Base-by-base conservation (phyloP, 2,329 filamentous ascomycete genomes). In the Paracoccidioides brasiliensis region DNA sequence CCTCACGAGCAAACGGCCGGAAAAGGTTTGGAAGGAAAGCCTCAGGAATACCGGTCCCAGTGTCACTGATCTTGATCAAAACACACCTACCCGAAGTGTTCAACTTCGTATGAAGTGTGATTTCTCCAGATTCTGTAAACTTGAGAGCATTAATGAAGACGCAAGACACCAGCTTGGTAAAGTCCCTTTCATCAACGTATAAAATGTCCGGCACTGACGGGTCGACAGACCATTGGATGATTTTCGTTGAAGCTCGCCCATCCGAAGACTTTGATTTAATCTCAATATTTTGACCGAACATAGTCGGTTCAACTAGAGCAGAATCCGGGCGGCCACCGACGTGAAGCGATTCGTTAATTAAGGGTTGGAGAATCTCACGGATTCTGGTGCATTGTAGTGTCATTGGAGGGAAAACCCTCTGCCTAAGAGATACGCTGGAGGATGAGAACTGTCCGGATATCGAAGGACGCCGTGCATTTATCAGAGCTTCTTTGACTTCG, bases 71-170 rank as follows among this genome's bases (percentile, higher is more conserved):
- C 58, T 75, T 79, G 63, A 86, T 80, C 46, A 82, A 72, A 44
- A 86, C 74, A 63, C 80, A 79, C 38, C 77, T 75, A 4, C 68
- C 64, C 54, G 73, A 77, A 38, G 69, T 67, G 54, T 77, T 79
- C 44, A 83, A 71, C 5, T 73, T 76, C 3, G 78, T 80, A 49
- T 68, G 69, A 10, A 87, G 70, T 1, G 70, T 77, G 55, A 88
- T 84, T 10, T 70, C 73, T 5, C 84, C 84, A 55, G 76, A 74
- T 56, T 85, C 81, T 0, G 84, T 86, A 63, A 87, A 87, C 65
- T 87, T 87, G 62, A 86, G 76, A 3, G 84, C 84, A 64, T 87
- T 87, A 35, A 83, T 63, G 44, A 82, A 78, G 2, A 84, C 77
- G 59, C 80, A 83, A 3, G 80, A 84, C 2, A 84, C 77, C 62